Evolutionary conservation across 345 rosid species (phyloP), one percentile per base, ranked within the genome.

Genomic region (Bruguiera parviflora): DNA sequence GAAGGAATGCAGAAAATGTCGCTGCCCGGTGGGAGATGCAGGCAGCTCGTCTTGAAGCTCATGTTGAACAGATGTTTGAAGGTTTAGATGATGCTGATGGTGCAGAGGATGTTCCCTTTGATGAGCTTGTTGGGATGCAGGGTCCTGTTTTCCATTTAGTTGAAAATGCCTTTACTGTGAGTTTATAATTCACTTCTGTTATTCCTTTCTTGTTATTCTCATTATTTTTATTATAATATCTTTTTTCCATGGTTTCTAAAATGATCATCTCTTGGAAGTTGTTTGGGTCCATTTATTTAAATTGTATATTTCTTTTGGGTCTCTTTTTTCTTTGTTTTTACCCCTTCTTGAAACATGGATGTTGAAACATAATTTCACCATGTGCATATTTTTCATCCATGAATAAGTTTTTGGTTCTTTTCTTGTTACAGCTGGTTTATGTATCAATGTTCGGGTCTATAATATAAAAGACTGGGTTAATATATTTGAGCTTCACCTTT

Each of bases 61-160:
- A 90, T 75, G 97, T 95, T 68, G 99, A 95, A 73, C 99, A 92
- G 79, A 95, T 95, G 90, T 92, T 95, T 83, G 99, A 95, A 85
- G 99, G 96, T 52, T 76, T 95, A 80, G 99, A 95, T 35, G 99
- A 92, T 69, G 98, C 92, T 81, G 99, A 95, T 83, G 99, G 97
- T 74, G 99, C 99, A 9, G 99, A 96, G 84, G 99, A 96, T 70
- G 99, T 96, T 25, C 99, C 99, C 55, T 96, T 96, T 73, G 99
- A 96, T 59, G 99, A 96, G 83, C 91, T 96, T 68, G 99, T 92
- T 65, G 98, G 98, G 76, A 96, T 96, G 98, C 99, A 92, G 86
- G 97, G 99, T 65, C 98, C 99, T 24, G 97, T 96, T 66, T 90
- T 96, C 67, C 99, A 96, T 86, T 89, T 96, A 83, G 97, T 96